Evolutionary conservation across 305 asterid species (phyloP).

Genomic region (Fraxinus paxiana): DNA sequence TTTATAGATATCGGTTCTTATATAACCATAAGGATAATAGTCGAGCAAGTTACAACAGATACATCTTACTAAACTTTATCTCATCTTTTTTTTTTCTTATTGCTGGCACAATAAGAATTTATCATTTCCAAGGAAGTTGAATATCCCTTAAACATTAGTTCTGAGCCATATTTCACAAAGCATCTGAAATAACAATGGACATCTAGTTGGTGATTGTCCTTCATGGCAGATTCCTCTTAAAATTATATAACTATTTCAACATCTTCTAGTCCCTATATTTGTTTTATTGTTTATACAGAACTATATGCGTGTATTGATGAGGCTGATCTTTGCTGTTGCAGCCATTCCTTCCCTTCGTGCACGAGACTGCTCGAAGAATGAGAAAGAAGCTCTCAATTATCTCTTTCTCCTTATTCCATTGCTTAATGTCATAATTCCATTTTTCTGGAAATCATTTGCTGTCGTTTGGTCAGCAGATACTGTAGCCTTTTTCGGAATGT

Average conservation of each 20-base stretch:
- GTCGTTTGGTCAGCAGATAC: conserved; percentile 90
- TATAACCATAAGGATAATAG: not conserved
- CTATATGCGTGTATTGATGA: not conserved
- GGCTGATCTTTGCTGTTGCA: conserved; percentile 32
- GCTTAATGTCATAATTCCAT: conserved; percentile 69
- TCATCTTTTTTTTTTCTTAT: not conserved
- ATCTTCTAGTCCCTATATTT: not conserved
- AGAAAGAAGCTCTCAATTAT: conserved; percentile 93
- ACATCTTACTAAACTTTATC: not conserved
- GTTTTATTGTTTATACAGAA: conserved; percentile 36
- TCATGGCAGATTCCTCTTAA: not conserved
- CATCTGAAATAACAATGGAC: not conserved
- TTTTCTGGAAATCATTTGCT: conserved; percentile 88
- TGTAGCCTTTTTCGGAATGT: conserved; percentile 77
- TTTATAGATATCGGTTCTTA: not conserved
- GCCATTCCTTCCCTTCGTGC: conserved; percentile 97
- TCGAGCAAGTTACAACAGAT: not conserved
- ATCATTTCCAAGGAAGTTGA: not conserved
- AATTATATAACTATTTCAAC: not conserved
- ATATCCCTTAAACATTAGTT: not conserved
- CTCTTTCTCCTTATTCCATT: conserved; percentile 77
- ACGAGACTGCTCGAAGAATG: conserved; percentile 92
- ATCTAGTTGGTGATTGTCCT: not conserved
- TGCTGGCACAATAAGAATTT: not conserved
- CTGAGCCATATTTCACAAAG: not conserved